These are phyloP conservation scores for Hypoxylon sp. DNA, from an alignment of 2,329 filamentous ascomycete species.

Conservation along the genomic window DNA sequence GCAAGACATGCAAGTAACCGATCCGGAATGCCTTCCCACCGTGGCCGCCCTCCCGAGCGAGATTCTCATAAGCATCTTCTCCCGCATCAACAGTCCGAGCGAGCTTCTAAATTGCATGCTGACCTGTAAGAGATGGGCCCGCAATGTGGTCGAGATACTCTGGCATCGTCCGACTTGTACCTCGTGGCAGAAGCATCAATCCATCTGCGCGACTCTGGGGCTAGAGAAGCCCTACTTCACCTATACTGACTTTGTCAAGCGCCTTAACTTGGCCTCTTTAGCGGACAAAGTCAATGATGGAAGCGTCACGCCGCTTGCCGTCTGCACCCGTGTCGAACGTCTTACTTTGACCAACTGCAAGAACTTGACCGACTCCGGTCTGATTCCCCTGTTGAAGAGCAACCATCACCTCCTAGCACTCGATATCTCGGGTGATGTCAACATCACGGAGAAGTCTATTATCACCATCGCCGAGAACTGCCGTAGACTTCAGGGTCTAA, in stretches of 20 bases:
- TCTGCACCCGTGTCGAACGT: conserved; percentile 91
- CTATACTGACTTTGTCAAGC: conserved; percentile 89
- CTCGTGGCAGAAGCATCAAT: conserved; percentile 81
- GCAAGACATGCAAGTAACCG: conserved; percentile 75
- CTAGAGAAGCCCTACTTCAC: conserved; percentile 81
- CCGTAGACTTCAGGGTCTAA: conserved; percentile 85
- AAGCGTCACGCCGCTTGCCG: conserved; percentile 80
- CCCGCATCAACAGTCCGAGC: conserved; percentile 76
- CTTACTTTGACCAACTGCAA: conserved; percentile 91
- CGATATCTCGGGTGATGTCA: conserved; percentile 83
- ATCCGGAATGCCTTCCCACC: conserved; percentile 75
- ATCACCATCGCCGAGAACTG: conserved; percentile 81
- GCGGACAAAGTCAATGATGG: conserved; percentile 83
- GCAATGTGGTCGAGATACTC: conserved; percentile 89
- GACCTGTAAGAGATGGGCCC: conserved; percentile 92
- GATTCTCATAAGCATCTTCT: conserved; percentile 91
- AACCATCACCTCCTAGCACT: conserved; percentile 86
- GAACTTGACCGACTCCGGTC: conserved; percentile 82
- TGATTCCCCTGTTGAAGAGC: conserved; percentile 79
- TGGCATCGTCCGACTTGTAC: conserved; percentile 96
- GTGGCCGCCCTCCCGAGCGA: conserved; percentile 90
- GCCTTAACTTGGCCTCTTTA: conserved; percentile 86
- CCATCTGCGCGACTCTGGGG: conserved; percentile 81
- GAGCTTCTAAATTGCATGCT: conserved; percentile 91
- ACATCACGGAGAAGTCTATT: conserved; percentile 54